Evolutionary conservation across 331 rosid genomes (phyloP), one percentile per base, ranked within the genome.

Genomic region (Arachis monticola): DNA sequence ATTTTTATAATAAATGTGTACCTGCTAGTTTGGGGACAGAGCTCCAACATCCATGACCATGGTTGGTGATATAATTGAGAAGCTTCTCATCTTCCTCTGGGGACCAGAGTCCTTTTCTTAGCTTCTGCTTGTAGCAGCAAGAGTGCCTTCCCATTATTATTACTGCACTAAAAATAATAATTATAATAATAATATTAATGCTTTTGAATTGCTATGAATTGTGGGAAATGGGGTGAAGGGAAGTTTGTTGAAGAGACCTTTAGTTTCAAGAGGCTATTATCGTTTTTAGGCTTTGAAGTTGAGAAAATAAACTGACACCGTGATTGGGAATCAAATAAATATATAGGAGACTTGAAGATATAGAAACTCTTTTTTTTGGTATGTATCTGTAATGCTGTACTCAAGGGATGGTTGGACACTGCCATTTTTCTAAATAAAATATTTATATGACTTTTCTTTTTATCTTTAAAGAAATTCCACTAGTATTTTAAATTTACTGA

Each of bases 1-100:
- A 22, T 22, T 22, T 22, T 22, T 22, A 22, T 22, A 22, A 22
- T 22, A 22, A 22, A 22, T 22, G 27, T 22, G 6, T 79, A 93
- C 98, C 97, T 32, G 98, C 96, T 1, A 93, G 90, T 74, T 93
- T 93, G 47, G 98, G 98, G 72, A 93, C 98, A 10, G 98, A 90
- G 65, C 98, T 93, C 98, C 98, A 93, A 78, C 98, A 93, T 52
- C 98, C 98, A 88, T 89, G 98, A 53, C 98, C 98, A 69, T 90
- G 88, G 69, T 90, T 89, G 57, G 93, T 93, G 72, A 93, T 93
- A 76, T 90, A 85, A 80, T 86, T 86, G 58, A 89, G 72, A 76
- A 93, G 98, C 82, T 90, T 93, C 79, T 93, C 98, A n/a, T 93
- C 98, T 86, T 93, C 98, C 75, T 93, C 98, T 4, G 98, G 98